Percentiles rank a stretch among this genome's conserved stretches.
These are phyloP conservation scores for Verticillium albo-atrum DNA, from an alignment of 2,329 filamentous ascomycete genomes.

Conservation along the genomic window DNA sequence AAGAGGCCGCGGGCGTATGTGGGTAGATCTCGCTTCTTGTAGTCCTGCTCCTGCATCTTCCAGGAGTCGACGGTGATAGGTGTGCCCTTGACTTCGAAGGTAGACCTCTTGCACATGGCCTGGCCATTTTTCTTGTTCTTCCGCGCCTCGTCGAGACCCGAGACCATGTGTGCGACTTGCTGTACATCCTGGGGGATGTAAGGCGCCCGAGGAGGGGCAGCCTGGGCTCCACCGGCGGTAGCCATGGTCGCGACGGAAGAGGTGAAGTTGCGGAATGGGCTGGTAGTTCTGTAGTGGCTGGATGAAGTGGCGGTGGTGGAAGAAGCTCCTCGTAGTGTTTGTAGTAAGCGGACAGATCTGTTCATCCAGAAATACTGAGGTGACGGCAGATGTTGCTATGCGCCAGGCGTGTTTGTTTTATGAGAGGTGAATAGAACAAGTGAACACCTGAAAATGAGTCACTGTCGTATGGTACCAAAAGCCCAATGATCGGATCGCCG, in stretches of 20 bases:
- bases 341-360: neutral
- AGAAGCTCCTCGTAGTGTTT: neutral
- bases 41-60: conserved; percentile 84
- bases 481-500: neutral
- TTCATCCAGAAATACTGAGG: neutral
- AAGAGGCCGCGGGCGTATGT: conserved; percentile 94
- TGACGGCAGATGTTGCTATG: too few relatives aligned
- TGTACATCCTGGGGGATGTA: conserved; percentile 65
- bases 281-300: neutral
- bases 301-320: neutral
- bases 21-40: conserved; percentile 80
- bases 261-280: neutral
- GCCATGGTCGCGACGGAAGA: conserved; percentile 5
- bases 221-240: neutral
- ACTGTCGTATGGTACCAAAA: neutral
- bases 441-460: neutral
- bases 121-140: conserved; percentile 50
- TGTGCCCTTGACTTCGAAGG: conserved; percentile 62
- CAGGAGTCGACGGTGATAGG: conserved; percentile 78
- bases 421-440: neutral
- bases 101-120: conserved; percentile 75
- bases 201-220: conserved; percentile 44
- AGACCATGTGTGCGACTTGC: conserved; percentile 62
- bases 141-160: conserved; percentile 52
- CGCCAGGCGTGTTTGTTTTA: neutral